Conservation (phyloP, 2,329 filamentous ascomycete species). For the Phaeosphaeriaceae sp. region DNA sequence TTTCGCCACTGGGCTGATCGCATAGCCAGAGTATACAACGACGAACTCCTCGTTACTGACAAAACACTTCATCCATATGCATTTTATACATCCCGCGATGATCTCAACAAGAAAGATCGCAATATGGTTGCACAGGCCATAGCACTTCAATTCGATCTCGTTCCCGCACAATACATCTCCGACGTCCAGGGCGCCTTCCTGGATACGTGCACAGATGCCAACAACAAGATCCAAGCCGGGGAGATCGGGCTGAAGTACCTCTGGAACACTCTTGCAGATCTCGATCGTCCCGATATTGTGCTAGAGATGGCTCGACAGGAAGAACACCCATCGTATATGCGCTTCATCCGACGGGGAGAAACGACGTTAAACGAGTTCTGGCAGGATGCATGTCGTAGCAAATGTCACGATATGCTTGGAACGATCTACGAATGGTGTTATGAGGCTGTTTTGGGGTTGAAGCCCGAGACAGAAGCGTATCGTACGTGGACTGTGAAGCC, state of each 20-base stretch:
- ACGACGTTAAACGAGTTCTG: slow-evolving; percentile 55
- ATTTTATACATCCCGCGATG: slow-evolving; percentile 51
- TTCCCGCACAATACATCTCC: slow-evolving; percentile 28
- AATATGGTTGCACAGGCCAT: slow-evolving; percentile 51
- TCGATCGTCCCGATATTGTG: slow-evolving; percentile 48
- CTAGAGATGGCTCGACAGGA: slow-evolving; percentile 56
- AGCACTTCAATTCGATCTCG: slow-evolving; percentile 46
- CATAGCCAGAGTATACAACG: slow-evolving; percentile 28
- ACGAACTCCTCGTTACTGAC: slow-evolving; percentile 24
- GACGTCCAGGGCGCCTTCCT: slow-evolving; percentile 41
- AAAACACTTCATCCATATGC: slow-evolving; percentile 42
- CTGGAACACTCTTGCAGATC: slow-evolving; percentile 51
- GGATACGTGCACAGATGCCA: slow-evolving; percentile 25
- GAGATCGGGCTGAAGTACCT: slow-evolving; percentile 54
- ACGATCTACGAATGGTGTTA: slow-evolving; percentile 60
- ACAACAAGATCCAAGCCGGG: slow-evolving; percentile 48
- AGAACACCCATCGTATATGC: slow-evolving; percentile 58
- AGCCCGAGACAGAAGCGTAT: slow-evolving; percentile 49
- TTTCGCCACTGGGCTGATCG: slow-evolving; percentile 31
- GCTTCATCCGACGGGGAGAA: slow-evolving; percentile 55
- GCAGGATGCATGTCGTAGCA: slow-evolving; percentile 54
- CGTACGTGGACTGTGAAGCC: slow-evolving; percentile 50
- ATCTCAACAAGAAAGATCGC: slow-evolving; percentile 39
- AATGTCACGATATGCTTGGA: slow-evolving; percentile 59
- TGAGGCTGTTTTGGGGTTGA: slow-evolving; percentile 49